Conservation (phyloP, 2,329 filamentous ascomycete genomes). For the Stenocarpella maydis region DNA sequence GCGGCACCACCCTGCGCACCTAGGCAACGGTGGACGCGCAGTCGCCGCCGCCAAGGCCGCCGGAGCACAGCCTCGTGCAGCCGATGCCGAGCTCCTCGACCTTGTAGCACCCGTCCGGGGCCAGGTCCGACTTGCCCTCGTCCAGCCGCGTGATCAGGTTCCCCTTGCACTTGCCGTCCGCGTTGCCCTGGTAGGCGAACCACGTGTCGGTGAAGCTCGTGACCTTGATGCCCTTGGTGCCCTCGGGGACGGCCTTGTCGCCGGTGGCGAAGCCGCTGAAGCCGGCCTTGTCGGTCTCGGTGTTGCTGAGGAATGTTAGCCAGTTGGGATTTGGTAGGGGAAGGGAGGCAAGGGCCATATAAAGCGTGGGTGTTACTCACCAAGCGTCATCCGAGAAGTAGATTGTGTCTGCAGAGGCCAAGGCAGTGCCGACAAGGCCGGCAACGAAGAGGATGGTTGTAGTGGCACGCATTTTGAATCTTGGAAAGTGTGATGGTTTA, state of each 20-base stretch:
- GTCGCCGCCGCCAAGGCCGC: neutral
- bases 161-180: neutral
- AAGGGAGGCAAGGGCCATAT: neutral
- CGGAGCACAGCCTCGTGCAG: neutral
- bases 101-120: neutral
- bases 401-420: constrained; percentile 32
- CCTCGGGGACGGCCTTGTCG: constrained; percentile 53
- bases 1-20: too few species aligned
- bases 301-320: neutral
- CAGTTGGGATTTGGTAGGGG: neutral
- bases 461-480: constrained; percentile 34
- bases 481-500: neutral
- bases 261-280: constrained; percentile 30
- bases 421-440: constrained; percentile 33
- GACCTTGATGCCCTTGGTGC: constrained; percentile 54
- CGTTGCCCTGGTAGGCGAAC: constrained; percentile 2
- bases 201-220: constrained; percentile 38
- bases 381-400: constrained; percentile 29
- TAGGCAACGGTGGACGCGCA: neutral
- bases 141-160: neutral
- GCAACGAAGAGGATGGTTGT: constrained; percentile 34
- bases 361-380: neutral
- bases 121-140: neutral
- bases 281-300: constrained; percentile 29
- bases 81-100: neutral